Base-by-base conservation (phyloP, 345 rosid species). In the Hibiscus tridactylites region DNA sequence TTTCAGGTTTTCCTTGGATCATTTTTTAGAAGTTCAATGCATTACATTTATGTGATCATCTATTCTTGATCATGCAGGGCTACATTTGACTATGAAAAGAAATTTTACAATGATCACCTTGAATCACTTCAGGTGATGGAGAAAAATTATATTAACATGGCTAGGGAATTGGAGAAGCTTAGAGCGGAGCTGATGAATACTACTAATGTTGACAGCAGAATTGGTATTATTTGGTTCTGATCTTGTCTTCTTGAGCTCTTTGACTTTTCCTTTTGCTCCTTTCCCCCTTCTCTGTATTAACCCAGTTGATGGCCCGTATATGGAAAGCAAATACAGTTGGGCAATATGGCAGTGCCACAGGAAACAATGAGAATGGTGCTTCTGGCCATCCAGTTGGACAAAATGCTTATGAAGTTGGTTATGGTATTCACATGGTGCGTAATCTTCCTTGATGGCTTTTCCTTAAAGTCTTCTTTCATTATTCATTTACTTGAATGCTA, bases 101-200 rank as follows among this genome's bases (percentile, higher is more conserved):
- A 88, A 79, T 81, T 86, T 76, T 95, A 89, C 76, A 88, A 78
- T 59, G 99, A 90, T 81, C 99, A 95, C 83, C 90, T 90, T 5
- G 92, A 92, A 79, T 90, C 93, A 73, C 97, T 95, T 77, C 97
- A 95, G 76, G 90, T 84, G 33, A 92, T 95, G 99, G 93, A 92
- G 80, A 86, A 89, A 77, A 90, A 90, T 83, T 92, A 90, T 68
- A 81, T 83, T 70, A 84, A 86, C 33, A 92, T 95, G 99, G 85
- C 96, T 37, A 83, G 79, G 86, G 99, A 95, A 81, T 91, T 91
- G 70, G 96, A 95, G 76, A 92, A 95, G 75, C 97, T 88, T 74
- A 91, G 88, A 71, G 88, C 87, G 21, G 93, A 89, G 74, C 76
- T 95, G 73, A 78, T 76, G 56, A 90, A 87, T 75, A 73, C 82